Conservation (phyloP, 1,139 yeast genomes). For the Protomyces inundatus region DNA sequence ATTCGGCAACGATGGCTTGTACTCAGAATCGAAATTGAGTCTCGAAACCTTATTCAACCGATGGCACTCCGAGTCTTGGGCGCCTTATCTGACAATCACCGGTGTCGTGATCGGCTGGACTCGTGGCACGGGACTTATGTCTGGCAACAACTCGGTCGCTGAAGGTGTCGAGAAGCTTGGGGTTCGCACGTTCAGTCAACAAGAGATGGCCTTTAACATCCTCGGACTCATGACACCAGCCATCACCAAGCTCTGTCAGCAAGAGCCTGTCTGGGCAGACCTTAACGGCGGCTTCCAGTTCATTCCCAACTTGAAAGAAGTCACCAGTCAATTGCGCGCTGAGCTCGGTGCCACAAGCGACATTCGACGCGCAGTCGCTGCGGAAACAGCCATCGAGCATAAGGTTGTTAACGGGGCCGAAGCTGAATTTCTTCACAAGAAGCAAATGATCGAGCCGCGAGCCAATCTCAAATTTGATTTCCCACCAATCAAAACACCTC, state of each 20-base stretch:
- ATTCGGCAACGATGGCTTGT: constrained; percentile 94
- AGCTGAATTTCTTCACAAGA: constrained; percentile 78
- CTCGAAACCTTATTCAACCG: constrained; percentile 95
- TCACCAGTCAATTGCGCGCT: constrained; percentile 72
- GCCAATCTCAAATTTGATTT: constrained; percentile 90
- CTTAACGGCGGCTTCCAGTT: constrained; percentile 97
- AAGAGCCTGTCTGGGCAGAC: constrained; percentile 93
- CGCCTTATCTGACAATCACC: constrained; percentile 84
- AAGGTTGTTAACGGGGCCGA: constrained; percentile 84
- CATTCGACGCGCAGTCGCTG: constrained; percentile 89
- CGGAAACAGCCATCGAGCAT: constrained; percentile 89
- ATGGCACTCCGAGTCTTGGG: constrained; percentile 98
- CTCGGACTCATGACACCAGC: constrained; percentile 88
- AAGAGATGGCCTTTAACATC: constrained; percentile 98
- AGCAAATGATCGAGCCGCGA: constrained; percentile 77
- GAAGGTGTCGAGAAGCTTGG: constrained; percentile 95
- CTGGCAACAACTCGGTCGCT: constrained; percentile 93
- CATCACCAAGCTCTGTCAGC: constrained; percentile 80
- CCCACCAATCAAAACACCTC: constrained; percentile 78
- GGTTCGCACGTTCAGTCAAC: constrained; percentile 95
- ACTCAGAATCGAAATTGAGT: constrained; percentile 93
- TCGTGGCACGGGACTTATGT: constrained; percentile 98
- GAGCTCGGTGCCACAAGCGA: constrained; percentile 83
- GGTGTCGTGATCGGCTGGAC: constrained; percentile 99
- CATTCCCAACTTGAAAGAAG: constrained; percentile 84